Conservation (phyloP, 345 rosid species). For the Gossypium australe region DNA sequence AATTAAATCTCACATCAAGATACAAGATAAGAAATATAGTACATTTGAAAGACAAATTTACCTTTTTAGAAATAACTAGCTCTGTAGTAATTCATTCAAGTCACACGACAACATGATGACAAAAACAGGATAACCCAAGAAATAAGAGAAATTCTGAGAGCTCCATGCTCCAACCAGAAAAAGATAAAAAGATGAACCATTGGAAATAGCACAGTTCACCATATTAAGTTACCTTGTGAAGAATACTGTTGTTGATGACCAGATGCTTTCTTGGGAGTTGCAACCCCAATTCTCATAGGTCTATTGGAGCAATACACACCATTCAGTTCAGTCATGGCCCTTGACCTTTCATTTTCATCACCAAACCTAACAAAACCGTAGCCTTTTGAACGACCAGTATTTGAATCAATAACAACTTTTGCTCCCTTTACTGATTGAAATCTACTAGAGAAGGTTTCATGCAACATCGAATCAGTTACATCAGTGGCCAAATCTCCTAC, state of each 20-base stretch:
- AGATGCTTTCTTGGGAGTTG: constrained; percentile 84
- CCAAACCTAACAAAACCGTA: constrained; percentile 95
- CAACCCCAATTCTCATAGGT: constrained; percentile 86
- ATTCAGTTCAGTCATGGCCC: constrained; percentile 89
- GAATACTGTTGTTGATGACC: constrained; percentile 80
- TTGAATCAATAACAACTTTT: constrained; percentile 82
- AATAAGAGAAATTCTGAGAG: neutral
- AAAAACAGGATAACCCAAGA: neutral
- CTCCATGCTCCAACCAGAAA: neutral
- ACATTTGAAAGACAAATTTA: neutral
- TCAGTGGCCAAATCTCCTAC: constrained; percentile 98
- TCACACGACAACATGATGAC: neutral
- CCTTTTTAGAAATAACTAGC: neutral
- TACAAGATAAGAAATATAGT: constrained; percentile 1
- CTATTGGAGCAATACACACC: constrained; percentile 81
- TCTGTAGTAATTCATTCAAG: neutral
- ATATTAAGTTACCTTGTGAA: constrained; percentile 64
- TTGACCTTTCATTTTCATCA: constrained; percentile 84
- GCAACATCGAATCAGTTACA: constrained; percentile 77
- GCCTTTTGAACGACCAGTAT: constrained; percentile 87
- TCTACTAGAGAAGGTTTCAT: constrained; percentile 62
- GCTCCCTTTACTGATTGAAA: constrained; percentile 89
- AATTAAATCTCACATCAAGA: constrained; percentile 14
- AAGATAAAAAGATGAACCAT: neutral
- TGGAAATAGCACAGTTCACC: neutral